These are phyloP conservation scores for Capronia epimyces DNA, from an alignment of 2,329 filamentous ascomycete species.

Conservation along the genomic window DNA sequence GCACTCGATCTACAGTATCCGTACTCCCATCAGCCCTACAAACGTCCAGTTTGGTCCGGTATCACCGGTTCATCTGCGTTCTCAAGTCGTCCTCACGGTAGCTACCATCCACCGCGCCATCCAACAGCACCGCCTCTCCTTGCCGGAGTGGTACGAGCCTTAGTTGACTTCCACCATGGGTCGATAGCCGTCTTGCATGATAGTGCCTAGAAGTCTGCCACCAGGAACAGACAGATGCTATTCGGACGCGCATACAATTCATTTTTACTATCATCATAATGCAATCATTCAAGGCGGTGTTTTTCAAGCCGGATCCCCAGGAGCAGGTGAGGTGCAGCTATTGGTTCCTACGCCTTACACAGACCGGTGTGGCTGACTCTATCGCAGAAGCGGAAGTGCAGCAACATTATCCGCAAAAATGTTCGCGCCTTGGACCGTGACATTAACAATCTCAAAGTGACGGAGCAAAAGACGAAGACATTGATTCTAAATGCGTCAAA, in stretches of 20 bases:
- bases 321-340: slow-evolving; percentile 63
- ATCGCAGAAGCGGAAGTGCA: slow-evolving; percentile 85
- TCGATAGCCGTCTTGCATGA: slow-evolving; percentile 4
- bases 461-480: slow-evolving; percentile 77
- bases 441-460: slow-evolving; percentile 68
- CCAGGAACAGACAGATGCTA: slow-evolving; percentile 1
- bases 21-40: slow-evolving; percentile 16
- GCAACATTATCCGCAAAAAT: slow-evolving; percentile 80
- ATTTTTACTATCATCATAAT: slow-evolving; percentile 46
- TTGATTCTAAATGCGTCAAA: slow-evolving; percentile 77
- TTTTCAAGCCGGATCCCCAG: slow-evolving; percentile 88
- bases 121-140: background rate
- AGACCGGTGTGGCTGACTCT: background rate
- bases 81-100: background rate
- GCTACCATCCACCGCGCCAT: background rate
- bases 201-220: background rate
- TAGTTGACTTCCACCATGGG: slow-evolving; percentile 3
- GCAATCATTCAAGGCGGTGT: slow-evolving; percentile 80
- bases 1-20: background rate
- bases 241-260: background rate
- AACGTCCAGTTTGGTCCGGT: background rate
- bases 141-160: background rate
- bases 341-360: background rate
- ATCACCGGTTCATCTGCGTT: background rate
- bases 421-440: slow-evolving; percentile 93